Base-by-base conservation (phyloP, 345 rosid genomes). In the Bruguiera sexangula region DNA sequence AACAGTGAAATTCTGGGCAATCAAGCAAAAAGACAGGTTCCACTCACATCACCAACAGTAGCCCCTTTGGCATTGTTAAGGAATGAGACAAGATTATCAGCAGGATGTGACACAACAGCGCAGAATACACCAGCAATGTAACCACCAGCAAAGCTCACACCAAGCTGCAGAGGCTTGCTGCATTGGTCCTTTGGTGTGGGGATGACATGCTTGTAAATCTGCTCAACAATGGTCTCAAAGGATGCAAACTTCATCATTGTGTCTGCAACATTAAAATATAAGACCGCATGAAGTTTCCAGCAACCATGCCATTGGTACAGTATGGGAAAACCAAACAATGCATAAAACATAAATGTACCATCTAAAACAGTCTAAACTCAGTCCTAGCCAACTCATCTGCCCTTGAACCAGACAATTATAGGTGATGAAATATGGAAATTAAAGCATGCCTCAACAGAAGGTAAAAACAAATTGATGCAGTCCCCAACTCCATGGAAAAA, bases 231-330 rank as follows among this genome's bases (percentile, higher is more conserved):
- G 72, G 89, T 87, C 80, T 92, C 98, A 61, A 92, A 95, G 26
- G 97, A 92, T 71, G 97, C 98, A 78, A 96, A 96, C 79, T 96
- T 96, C 99, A 92, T 96, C 99, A 96, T 92, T 0, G 99, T 96
- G 82, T 92, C 98, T 96, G 82, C 73, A 76, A 75, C 1, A 31
- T 48, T 39, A 73, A 31, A 15, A 31, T 34, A 19, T 22, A 21
- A 22, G 11, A 26, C 22, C n/a, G 21, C 20, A 39, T 8, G 22
- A 32, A 52, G 48, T 66, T 65, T 60, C 66, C 19, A 51, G 37
- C 53, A 10, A n/a, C 48, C 63, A 27, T 54, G 22, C 31, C 21
- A 26, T 7, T 50, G 22, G 2, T 4, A 26, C 6, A n/a, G 31
- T 3, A 68, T 6, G 6, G 18, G 27, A 39, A 62, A 24, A 15